Evolutionary conservation across 306 rosid genomes (phyloP), one percentile per base, ranked within the genome.

Genomic region (Casuarina glauca): DNA sequence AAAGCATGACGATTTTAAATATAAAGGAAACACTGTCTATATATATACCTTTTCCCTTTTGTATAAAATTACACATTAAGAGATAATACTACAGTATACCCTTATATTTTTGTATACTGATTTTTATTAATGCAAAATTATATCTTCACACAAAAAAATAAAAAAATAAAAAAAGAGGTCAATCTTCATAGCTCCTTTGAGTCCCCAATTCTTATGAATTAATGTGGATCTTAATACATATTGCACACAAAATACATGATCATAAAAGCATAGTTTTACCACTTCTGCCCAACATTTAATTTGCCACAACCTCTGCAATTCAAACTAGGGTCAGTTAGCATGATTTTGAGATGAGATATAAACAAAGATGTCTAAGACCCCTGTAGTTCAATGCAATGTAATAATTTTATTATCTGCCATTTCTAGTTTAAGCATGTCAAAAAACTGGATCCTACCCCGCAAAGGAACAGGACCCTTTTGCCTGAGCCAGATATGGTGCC

Each of bases 391-490:
- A 70, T 42, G 4, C 26, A 4, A 46, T 49, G 2, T 2, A 78
- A 17, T 26, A 26, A 43, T 60, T 71, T 26, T 44, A 39, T 17
- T 20, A 42, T 57, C 43, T 67, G 46, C 20, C 51, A 54, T 46
- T 78, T 69, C 68, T 26, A 69, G 35, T 49, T 79, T 26, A 26
- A 26, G 32, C 32, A 69, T 71, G 39, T 68, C 4, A 43, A 39
- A 53, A 42, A 62, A 57, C 11, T 73, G 49, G 35, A 83, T 67
- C 93, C 35, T 88, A 94, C 98, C 87, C 98, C 97, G 54, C 98
- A 94, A 43, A 94, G 90, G 73, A 94, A 92, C 70, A 94, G 89
- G 82, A 94, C 83, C 78, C 79, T 89, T 60, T 81, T 92, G 62
- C 78, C 77, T 32, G 86, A 79, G 60, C 97, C 98, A 76, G 77